Evolutionary conservation across 441 rosid species (phyloP).

Genomic region (Melianthus villosus): DNA sequence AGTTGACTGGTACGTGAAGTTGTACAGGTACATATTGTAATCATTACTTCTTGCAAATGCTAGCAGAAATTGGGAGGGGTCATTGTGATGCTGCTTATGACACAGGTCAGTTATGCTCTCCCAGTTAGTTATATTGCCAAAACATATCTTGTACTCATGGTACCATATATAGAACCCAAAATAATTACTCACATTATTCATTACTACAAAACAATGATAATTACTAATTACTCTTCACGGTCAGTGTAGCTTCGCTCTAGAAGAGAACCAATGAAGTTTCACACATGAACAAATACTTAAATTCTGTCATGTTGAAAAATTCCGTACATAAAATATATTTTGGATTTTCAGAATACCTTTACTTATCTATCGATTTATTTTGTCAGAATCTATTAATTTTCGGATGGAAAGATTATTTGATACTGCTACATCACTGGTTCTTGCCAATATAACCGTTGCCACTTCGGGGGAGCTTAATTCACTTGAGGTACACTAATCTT

Average conservation of each 20-base stretch:
- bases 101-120: constrained; percentile 29
- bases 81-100: constrained; percentile 51
- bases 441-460: constrained; percentile 41
- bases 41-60: constrained; percentile 76
- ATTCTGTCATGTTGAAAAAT: too few species aligned
- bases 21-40: constrained; percentile 75
- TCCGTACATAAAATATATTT: too few species aligned
- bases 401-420: constrained; percentile 34
- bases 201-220: too few species aligned
- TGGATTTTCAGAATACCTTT: too few species aligned
- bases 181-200: too few species aligned
- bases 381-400: constrained; percentile 47
- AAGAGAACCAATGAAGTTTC: too few species aligned
- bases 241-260: too few species aligned
- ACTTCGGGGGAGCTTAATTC: constrained; percentile 38
- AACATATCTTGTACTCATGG: too few species aligned
- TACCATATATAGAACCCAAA: too few species aligned
- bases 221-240: too few species aligned
- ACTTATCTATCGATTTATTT: constrained; percentile 8
- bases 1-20: not conserved
- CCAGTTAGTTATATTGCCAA: not conserved
- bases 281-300: too few species aligned
- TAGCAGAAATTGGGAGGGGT: constrained; percentile 58
- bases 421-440: constrained; percentile 39
- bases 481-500: constrained; percentile 45